Percentiles rank a stretch among this genome's conserved stretches.
Evolutionary conservation across 2,329 filamentous ascomycete species (phyloP).

Genomic region (Penicillium olsonii): DNA sequence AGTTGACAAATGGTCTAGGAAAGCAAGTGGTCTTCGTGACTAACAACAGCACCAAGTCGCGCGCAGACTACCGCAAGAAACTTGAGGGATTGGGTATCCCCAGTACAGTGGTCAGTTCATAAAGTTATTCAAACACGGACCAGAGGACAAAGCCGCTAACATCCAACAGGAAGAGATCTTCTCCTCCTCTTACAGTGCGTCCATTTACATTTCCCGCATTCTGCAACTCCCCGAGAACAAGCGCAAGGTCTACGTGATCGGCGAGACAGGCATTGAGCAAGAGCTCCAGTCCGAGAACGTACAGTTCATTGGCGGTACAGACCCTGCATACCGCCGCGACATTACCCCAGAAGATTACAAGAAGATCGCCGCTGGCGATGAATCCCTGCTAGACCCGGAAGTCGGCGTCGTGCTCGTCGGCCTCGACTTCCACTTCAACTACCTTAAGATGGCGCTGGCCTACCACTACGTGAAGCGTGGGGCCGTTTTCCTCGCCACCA

Average conservation of each 20-base stretch:
- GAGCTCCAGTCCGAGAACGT: slow-evolving; percentile 81
- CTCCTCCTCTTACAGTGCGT: slow-evolving; percentile 89
- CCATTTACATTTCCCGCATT: slow-evolving; percentile 94
- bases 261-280: slow-evolving; percentile 86
- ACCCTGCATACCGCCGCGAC: slow-evolving; percentile 73
- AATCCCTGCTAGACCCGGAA: slow-evolving; percentile 76
- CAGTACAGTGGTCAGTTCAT: slow-evolving; percentile 58
- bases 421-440: slow-evolving; percentile 92
- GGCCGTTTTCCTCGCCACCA: slow-evolving; percentile 88
- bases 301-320: slow-evolving; percentile 81
- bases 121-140: too few species aligned
- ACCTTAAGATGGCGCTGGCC: slow-evolving; percentile 82
- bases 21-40: slow-evolving; percentile 96
- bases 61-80: slow-evolving; percentile 89
- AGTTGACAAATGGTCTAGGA: slow-evolving; percentile 53
- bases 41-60: slow-evolving; percentile 98
- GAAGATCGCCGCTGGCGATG: slow-evolving; percentile 68
- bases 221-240: slow-evolving; percentile 74
- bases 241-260: slow-evolving; percentile 92
- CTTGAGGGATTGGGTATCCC: slow-evolving; percentile 79
- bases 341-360: slow-evolving; percentile 79
- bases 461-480: slow-evolving; percentile 81
- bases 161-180: slow-evolving; percentile 79
- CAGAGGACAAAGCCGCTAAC: not conserved
- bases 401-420: slow-evolving; percentile 88